Conservation (phyloP, 306 rosid species). For the Myrica gale region DNA sequence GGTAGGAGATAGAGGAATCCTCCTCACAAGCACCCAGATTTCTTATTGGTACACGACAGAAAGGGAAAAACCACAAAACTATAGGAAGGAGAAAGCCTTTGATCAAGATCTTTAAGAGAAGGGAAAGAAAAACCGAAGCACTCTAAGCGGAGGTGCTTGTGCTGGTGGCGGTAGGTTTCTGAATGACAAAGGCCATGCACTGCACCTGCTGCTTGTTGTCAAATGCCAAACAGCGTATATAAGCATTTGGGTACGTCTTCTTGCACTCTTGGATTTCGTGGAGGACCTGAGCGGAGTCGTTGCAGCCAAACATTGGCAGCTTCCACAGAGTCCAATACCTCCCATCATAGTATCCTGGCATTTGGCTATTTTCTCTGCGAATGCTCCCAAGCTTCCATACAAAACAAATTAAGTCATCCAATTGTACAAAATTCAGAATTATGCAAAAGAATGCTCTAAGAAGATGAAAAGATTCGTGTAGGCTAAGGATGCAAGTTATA, state of each 20-base stretch:
- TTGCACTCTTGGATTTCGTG: constrained; percentile 67
- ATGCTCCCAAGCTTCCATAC: constrained; percentile 49
- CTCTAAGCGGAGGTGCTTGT: constrained; percentile 1
- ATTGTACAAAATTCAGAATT: constrained; percentile 11
- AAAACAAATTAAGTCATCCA: not conserved
- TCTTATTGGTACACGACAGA: not conserved
- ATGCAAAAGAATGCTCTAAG: not conserved
- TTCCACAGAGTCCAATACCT: constrained; percentile 90
- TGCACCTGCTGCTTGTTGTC: constrained; percentile 67
- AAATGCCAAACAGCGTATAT: constrained; percentile 66
- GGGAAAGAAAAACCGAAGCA: not conserved
- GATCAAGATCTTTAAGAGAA: not conserved
- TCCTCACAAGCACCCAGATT: constrained; percentile 1
- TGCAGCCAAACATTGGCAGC: constrained; percentile 77
- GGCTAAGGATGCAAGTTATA: not conserved
- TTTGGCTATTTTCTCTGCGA: constrained; percentile 52
- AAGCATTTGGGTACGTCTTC: constrained; percentile 56
- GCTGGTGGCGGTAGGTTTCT: constrained; percentile 37
- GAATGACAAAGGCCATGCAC: constrained; percentile 69
- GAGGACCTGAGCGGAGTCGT: constrained; percentile 54
- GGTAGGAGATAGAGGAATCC: not conserved
- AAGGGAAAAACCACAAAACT: constrained; percentile 1
- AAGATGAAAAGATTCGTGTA: not conserved
- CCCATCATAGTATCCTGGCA: constrained; percentile 86
- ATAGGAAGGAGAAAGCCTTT: not conserved